Base-by-base conservation (phyloP, 129 eudicot genomes). In the Kitagawia praeruptora region DNA sequence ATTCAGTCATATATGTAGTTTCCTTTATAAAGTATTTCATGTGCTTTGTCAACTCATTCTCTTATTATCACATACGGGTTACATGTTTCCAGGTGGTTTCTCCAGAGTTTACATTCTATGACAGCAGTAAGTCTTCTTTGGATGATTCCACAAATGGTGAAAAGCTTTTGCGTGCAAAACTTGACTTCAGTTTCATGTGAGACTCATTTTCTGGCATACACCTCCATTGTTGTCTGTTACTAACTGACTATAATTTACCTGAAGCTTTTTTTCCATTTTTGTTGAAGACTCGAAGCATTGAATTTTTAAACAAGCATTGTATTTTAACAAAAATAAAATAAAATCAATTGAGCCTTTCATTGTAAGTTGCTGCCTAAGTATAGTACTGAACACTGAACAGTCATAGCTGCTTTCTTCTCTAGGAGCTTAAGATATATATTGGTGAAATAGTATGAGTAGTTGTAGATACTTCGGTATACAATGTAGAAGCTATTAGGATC, bases 171-270 rank as follows among this genome's bases (percentile, higher is more conserved):
- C 97, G 98, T 76, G 97, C 91, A 74, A 95, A 92, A 86, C 83
- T 91, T 86, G 98, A 95, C 83, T 81, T 95, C 73, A 95, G 96
- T 85, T 92, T 95, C 90, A 95, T 95, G 98, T 95, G 86, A 89
- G 97, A 81, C 72, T 78, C 69, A 72, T 66, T 74, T 77, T 47
- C 70, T 70, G n/a, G 46, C 48, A 51, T 74, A 23, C 77, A 74
- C 56, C 31, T 42, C 15, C 23, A 74, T n/a, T 74, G 28, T 44
- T 73, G 56, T 74, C 25, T 40, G 11, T 71, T 40, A 72, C 49
- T 19, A 19, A 16, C 44, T 14, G n/a, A 8, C 13, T 56, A 19
- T 70, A 38, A 40, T 18, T 10, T 37, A 18, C 28, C 44, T 72
- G 51, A 72, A 28, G 23, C 27, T 28, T 44, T 5, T 45, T 8